Evolutionary conservation across 2,329 filamentous ascomycete genomes (phyloP).

Genomic region (Dothiorella sarmentorum): DNA sequence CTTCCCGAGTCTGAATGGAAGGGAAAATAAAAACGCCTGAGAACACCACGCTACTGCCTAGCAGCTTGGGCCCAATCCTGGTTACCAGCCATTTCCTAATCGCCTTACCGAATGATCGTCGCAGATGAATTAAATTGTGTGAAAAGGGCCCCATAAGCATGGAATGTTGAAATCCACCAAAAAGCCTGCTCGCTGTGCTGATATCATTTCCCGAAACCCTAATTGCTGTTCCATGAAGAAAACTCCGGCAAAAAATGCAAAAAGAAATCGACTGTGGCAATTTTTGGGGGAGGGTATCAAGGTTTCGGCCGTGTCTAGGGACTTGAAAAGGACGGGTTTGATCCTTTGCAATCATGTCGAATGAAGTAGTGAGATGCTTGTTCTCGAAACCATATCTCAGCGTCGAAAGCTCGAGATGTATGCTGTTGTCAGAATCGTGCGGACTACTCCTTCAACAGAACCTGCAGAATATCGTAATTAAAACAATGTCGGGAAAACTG

Average conservation of each 20-base stretch:
- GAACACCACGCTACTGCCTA: slow-evolving; percentile 1
- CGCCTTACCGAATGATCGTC: neutral
- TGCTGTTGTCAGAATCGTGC: too few relatives aligned
- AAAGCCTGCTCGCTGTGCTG: neutral
- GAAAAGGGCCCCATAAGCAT: too few relatives aligned
- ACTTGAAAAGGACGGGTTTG: neutral
- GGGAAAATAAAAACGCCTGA: neutral
- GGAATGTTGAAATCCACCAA: too few relatives aligned
- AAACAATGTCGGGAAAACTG: too few relatives aligned
- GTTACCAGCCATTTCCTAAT: neutral
- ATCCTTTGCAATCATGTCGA: neutral
- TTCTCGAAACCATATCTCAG: neutral
- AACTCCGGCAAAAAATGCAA: slow-evolving; percentile 1
- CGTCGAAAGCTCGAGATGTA: too few relatives aligned
- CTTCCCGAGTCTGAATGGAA: neutral
- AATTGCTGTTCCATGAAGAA: neutral
- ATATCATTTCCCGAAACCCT: neutral
- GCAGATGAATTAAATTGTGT: neutral
- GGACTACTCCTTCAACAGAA: too few relatives aligned
- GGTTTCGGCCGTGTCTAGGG: slow-evolving; percentile 6
- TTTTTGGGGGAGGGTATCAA: slow-evolving; percentile 4
- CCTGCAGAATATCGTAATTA: too few relatives aligned
- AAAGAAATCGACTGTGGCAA: neutral
- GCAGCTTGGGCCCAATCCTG: neutral
- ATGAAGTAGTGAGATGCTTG: neutral